phyloP scores from a whole-genome alignment of 2,329 filamentous ascomycete species.

The Cladosporium sp. region DNA sequence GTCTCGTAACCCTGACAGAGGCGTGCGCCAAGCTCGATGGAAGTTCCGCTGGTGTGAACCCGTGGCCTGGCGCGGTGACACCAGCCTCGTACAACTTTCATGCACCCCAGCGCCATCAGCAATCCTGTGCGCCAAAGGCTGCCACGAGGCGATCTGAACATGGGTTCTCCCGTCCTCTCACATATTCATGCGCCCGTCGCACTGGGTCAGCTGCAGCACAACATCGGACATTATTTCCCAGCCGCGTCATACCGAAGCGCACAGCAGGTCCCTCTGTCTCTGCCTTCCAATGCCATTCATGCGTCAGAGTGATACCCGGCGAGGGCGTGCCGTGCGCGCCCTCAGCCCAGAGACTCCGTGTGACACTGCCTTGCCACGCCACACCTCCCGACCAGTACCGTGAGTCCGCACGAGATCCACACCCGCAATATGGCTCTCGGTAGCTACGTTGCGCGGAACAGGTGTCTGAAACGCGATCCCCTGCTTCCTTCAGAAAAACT shows the following conservation, averaged over 20 bases:
- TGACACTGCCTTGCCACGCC: not conserved
- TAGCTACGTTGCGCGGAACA: not conserved
- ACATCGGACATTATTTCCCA: not conserved
- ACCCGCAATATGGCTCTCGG: not conserved
- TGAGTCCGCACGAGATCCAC: not conserved
- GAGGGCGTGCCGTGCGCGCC: not conserved
- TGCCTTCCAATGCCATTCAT: not conserved
- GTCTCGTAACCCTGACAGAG: not conserved
- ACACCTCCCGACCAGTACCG: not conserved
- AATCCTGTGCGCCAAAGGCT: not conserved
- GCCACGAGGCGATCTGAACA: conserved; percentile 4
- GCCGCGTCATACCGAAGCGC: conserved; percentile 1
- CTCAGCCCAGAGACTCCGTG: not conserved
- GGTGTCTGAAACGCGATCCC: not conserved
- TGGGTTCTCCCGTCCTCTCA: not conserved
- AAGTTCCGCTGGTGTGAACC: not conserved
- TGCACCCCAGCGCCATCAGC: not conserved
- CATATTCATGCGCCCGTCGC: conserved; percentile 3
- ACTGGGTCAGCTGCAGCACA: not conserved
- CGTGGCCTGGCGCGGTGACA: not conserved
- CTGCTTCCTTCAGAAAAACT: not conserved
- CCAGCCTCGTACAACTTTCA: not conserved
- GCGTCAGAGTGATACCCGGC: not conserved
- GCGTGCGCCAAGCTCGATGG: not conserved
- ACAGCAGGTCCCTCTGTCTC: not conserved